Percentiles rank a stretch among this genome's conserved stretches.
These are phyloP conservation scores for Chloris gayana DNA, from an alignment of 176 grass and related monocot genomes.

Conservation along the genomic window DNA sequence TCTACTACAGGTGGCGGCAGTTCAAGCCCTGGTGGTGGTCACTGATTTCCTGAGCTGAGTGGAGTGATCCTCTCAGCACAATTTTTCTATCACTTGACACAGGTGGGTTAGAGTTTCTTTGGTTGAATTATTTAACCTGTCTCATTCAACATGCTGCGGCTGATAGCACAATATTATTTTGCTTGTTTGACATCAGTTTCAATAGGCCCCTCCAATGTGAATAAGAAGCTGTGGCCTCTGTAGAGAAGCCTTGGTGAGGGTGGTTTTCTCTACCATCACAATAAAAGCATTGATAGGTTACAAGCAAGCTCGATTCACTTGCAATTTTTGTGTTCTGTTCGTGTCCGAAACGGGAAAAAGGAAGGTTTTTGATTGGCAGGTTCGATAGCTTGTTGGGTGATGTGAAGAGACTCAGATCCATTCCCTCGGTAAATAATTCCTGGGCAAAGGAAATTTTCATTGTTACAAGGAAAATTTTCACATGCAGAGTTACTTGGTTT, in stretches of 20 bases:
- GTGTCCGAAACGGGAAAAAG: constrained; percentile 45
- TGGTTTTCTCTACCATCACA: constrained; percentile 59
- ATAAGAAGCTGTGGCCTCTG: constrained; percentile 63
- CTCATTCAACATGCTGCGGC: not conserved
- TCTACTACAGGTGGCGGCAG: constrained; percentile 48
- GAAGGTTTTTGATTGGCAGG: constrained; percentile 56
- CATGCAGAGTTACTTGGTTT: constrained; percentile 49
- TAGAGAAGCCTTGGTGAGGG: constrained; percentile 50
- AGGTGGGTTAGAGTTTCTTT: constrained; percentile 34
- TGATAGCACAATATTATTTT: constrained; percentile 11
- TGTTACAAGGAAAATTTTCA: constrained; percentile 32
- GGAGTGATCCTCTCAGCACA: constrained; percentile 46
- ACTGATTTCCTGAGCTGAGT: constrained; percentile 50
- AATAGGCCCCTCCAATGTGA: constrained; percentile 54
- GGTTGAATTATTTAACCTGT: not conserved
- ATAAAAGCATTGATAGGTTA: constrained; percentile 70
- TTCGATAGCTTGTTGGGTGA: constrained; percentile 27
- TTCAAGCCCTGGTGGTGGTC: constrained; percentile 53
- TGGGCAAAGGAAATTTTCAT: constrained; percentile 43
- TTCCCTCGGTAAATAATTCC: constrained; percentile 58
- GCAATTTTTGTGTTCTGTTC: constrained; percentile 64
- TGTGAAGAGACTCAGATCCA: constrained; percentile 31
- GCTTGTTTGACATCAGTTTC: constrained; percentile 39
- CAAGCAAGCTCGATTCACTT: constrained; percentile 68
- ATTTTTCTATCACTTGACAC: constrained; percentile 62